Evolutionary conservation across 1,139 yeast species (phyloP), one percentile per base, ranked within the genome.

Genomic region (Scheffersomyces illinoinensis): DNA sequence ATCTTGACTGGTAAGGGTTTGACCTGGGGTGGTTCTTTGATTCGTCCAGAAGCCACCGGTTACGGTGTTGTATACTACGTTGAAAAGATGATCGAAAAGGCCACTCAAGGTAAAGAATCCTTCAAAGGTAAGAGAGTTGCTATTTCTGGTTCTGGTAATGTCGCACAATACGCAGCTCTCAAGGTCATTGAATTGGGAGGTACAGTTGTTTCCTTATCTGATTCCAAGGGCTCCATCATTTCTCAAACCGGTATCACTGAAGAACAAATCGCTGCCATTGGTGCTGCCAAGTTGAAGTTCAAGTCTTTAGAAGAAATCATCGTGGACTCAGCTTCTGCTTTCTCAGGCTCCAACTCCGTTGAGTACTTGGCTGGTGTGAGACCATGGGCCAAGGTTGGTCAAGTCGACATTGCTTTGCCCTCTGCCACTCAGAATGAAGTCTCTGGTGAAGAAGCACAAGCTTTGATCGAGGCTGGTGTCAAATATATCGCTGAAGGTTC

Each of bases 11-110:
- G 99, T 82, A 95, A 95, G 85, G 98, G 98, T 73, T 85, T 93
- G 74, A 82, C 89, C 76, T 95, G 98, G 97, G 99, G 99, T 86
- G 99, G 98, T 75, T 93, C 98, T 70, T 86, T 93, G 76, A 93
- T 95, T 81, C 91, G 99, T 82, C 97, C 98, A 66, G 99, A 95
- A 86, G 99, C 99, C 66, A 95, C 99, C 64, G 99, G 99, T 79
- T 95, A 88, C 84, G 99, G 99, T 81, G 84, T 91, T 63, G 96
- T 95, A 67, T 95, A 95, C 88, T 93, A 91, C 82, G 96, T 93
- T 68, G 97, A 92, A 82, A 92, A 93, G 82, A 95, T 93, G 98
- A 92, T 95, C 78, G 96, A 92, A 82, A 89, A 88, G 78, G 97
- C 97, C 64, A 83, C 96, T 64, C 77, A 85, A 67, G 97, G 97